Percentiles rank a stretch among this genome's conserved stretches.
Conservation (phyloP, 2,329 filamentous ascomycete species). For the Arthrobotrys megalospora region DNA sequence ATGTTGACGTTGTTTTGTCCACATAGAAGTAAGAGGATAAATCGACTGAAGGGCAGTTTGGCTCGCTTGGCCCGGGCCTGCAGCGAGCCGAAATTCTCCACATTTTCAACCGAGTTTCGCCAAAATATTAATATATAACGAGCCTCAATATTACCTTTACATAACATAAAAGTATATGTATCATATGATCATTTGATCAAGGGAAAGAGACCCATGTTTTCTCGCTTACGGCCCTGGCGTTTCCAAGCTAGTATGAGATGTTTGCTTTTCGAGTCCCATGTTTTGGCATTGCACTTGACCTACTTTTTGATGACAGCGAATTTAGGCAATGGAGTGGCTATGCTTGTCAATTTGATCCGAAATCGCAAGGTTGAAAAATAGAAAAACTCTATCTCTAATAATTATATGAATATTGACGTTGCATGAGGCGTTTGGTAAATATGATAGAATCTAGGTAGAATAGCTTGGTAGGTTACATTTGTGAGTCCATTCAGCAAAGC, state of each 20-base stretch:
- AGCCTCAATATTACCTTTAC: constrained; percentile 9
- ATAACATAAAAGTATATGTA: neutral
- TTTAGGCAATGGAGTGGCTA: constrained; percentile 7
- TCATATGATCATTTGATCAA: constrained; percentile 9
- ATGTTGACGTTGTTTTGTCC: neutral
- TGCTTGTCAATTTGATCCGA: neutral
- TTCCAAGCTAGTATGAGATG: neutral
- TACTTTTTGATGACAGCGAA: neutral
- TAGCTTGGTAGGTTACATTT: neutral
- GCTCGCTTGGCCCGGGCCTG: constrained; percentile 6
- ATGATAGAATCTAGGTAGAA: neutral
- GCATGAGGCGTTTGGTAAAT: neutral
- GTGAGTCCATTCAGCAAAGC: neutral
- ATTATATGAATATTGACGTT: constrained; percentile 11
- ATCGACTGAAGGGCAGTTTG: constrained; percentile 1
- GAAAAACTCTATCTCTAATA: neutral
- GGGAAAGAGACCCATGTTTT: constrained; percentile 15
- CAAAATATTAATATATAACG: neutral
- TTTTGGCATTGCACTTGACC: neutral
- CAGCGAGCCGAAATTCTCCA: neutral
- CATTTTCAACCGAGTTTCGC: constrained; percentile 1
- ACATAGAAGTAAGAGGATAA: constrained; percentile 3
- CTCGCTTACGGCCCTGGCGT: constrained; percentile 8
- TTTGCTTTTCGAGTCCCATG: constrained; percentile 8
- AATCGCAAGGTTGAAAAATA: constrained; percentile 4